These are phyloP conservation scores for Ophiocordyceps camponoti-leonardi DNA, from an alignment of 2,329 filamentous ascomycete species.

Conservation along the genomic window DNA sequence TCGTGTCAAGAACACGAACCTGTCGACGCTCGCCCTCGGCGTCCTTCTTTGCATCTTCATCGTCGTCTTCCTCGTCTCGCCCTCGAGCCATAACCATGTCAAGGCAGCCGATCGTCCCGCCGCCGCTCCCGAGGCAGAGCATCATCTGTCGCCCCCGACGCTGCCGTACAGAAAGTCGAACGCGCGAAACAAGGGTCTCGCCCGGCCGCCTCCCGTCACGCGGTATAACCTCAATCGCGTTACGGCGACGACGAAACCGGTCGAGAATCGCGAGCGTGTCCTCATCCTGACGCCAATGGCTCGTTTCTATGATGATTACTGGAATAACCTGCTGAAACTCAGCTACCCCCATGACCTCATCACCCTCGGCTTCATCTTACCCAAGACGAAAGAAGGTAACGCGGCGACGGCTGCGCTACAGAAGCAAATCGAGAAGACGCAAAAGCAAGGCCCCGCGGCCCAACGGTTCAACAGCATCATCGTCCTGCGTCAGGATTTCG, in stretches of 20 bases:
- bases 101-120: conserved; percentile 26
- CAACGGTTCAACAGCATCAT: conserved; percentile 83
- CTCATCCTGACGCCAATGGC: conserved; percentile 87
- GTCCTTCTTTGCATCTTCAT: conserved; percentile 55
- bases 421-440: conserved; percentile 68
- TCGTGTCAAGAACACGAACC: conserved; percentile 66
- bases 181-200: conserved; percentile 12
- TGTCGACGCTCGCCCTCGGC: conserved; percentile 58
- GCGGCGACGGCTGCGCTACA: conserved; percentile 69
- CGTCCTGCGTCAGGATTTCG: conserved; percentile 90
- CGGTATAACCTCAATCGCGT: conserved; percentile 94
- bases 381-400: conserved; percentile 85
- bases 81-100: conserved; percentile 22
- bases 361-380: conserved; percentile 88
- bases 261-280: conserved; percentile 67
- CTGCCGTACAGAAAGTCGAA: conserved; percentile 24
- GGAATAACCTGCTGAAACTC: conserved; percentile 77
- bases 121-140: conserved; percentile 23
- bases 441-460: conserved; percentile 57
- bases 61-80: conserved; percentile 43
- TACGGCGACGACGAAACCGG: conserved; percentile 60
- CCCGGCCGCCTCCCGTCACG: conserved; percentile 60
- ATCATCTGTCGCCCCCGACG: conserved; percentile 25
- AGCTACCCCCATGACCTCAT: conserved; percentile 88
- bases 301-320: conserved; percentile 86